Evolutionary conservation across 2,329 filamentous ascomycete genomes (phyloP).

Genomic region (Ilyonectria sp.): DNA sequence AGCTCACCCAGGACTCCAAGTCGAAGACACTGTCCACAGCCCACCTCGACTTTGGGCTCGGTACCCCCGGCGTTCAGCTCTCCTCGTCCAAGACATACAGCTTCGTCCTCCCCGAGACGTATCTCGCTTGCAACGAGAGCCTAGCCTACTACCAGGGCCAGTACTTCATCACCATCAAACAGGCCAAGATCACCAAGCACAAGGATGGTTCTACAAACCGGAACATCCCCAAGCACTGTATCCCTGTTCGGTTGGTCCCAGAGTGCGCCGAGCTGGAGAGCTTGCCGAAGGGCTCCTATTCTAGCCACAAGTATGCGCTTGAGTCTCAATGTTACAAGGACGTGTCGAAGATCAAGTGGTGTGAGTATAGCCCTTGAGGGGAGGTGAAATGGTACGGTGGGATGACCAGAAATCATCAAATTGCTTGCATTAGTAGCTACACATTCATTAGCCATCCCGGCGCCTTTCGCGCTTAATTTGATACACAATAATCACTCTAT

Average conservation of each 20-base stretch:
- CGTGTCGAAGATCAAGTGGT: slow-evolving; percentile 50
- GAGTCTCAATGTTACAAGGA: slow-evolving; percentile 58
- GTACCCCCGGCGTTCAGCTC: slow-evolving; percentile 55
- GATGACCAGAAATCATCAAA: neutral
- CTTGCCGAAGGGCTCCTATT: slow-evolving; percentile 53
- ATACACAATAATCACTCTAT: slow-evolving; percentile 18
- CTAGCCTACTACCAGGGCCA: slow-evolving; percentile 58
- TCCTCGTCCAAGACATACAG: slow-evolving; percentile 42
- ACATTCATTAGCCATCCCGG: slow-evolving; percentile 16
- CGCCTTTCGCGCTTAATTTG: slow-evolving; percentile 11
- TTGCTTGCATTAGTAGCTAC: slow-evolving; percentile 18
- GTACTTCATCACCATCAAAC: slow-evolving; percentile 58
- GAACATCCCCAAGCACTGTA: slow-evolving; percentile 55
- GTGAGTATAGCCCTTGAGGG: slow-evolving; percentile 41
- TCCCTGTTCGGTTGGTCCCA: slow-evolving; percentile 59
- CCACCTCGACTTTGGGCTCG: slow-evolving; percentile 53
- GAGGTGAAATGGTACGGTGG: neutral
- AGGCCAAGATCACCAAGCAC: slow-evolving; percentile 49
- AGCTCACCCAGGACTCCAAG: slow-evolving; percentile 46
- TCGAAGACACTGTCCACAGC: slow-evolving; percentile 51
- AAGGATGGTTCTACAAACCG: slow-evolving; percentile 36
- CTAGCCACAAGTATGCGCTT: slow-evolving; percentile 58
- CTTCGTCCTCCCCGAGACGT: slow-evolving; percentile 54
- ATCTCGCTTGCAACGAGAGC: slow-evolving; percentile 60
- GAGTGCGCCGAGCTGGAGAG: slow-evolving; percentile 58